Evolutionary conservation across 345 rosid genomes (phyloP).

Genomic region (Eucalyptus polyanthemos): DNA sequence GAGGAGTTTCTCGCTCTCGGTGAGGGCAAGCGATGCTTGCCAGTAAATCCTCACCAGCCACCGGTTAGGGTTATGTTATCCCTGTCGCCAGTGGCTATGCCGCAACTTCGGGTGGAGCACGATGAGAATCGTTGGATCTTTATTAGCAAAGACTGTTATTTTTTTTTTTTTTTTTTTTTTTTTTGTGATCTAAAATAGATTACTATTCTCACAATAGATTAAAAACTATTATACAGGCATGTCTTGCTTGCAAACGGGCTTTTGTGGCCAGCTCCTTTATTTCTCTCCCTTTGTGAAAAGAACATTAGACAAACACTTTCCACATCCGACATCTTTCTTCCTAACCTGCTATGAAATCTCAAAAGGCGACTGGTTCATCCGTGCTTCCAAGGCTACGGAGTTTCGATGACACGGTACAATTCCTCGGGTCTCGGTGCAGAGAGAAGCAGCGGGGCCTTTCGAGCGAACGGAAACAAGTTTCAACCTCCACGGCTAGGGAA

Average conservation of each 20-base stretch:
- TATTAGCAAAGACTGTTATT: too few species aligned
- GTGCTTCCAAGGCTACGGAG: neutral
- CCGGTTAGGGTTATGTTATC: too few species aligned
- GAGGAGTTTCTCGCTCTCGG: too few species aligned
- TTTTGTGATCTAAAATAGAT: too few species aligned
- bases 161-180: accelerated
- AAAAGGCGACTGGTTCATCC: neutral
- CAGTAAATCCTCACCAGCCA: too few species aligned
- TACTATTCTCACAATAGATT: too few species aligned
- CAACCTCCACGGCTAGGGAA: neutral
- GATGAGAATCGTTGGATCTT: neutral
- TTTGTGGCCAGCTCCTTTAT: too few species aligned
- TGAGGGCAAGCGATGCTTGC: too few species aligned
- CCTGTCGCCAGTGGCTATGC: accelerated
- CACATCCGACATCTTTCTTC: too few species aligned
- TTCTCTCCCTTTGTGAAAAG: neutral
- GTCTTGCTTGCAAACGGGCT: too few species aligned
- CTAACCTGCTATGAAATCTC: too few species aligned
- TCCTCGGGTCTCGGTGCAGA: neutral
- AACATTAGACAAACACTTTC: neutral
- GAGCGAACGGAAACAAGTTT: neutral
- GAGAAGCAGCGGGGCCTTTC: neutral
- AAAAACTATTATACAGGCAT: accelerated
- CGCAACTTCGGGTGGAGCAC: neutral
- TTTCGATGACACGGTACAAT: neutral